Evolutionary conservation across 1,139 yeast genomes (phyloP).

Genomic region (Diutina sp.): DNA sequence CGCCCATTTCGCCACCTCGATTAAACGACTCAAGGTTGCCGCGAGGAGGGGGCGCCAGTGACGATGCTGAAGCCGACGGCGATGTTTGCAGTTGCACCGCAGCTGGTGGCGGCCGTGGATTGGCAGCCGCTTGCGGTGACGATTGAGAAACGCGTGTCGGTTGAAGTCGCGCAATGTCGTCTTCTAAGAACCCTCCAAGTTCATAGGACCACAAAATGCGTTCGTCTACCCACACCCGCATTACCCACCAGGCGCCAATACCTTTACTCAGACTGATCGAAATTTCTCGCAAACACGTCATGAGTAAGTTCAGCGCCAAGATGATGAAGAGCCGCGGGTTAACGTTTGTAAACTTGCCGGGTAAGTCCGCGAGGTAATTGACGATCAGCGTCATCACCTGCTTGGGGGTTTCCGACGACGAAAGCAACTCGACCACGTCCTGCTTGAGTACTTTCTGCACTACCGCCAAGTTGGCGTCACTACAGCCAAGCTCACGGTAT

Average conservation of each 20-base stretch:
- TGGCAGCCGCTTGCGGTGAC: not conserved
- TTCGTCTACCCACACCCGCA: slow-evolving; percentile 69
- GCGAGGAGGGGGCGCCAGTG: not conserved
- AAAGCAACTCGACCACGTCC: not conserved
- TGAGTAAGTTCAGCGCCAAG: slow-evolving; percentile 40
- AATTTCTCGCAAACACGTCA: slow-evolving; percentile 56
- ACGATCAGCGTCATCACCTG: slow-evolving; percentile 30
- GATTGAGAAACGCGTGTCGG: not conserved
- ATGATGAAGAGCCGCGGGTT: slow-evolving; percentile 47
- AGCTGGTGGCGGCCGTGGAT: not conserved
- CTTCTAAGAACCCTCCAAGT: slow-evolving; percentile 46
- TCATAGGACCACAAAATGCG: slow-evolving; percentile 49
- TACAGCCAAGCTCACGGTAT: slow-evolving; percentile 44
- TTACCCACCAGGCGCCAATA: slow-evolving; percentile 70
- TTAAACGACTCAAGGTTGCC: not conserved
- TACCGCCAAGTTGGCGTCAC: slow-evolving; percentile 18
- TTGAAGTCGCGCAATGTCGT: slow-evolving; percentile 10
- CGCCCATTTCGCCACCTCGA: not conserved
- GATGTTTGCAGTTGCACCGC: not conserved
- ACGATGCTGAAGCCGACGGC: not conserved
- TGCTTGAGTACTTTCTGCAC: slow-evolving; percentile 3
- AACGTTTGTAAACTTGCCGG: slow-evolving; percentile 30
- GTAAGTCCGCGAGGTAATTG: slow-evolving; percentile 24
- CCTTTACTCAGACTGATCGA: slow-evolving; percentile 31
- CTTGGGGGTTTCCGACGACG: slow-evolving; percentile 6